Base-by-base conservation (phyloP, 2,329 filamentous ascomycete genomes). In the Aspergillus sp. region DNA sequence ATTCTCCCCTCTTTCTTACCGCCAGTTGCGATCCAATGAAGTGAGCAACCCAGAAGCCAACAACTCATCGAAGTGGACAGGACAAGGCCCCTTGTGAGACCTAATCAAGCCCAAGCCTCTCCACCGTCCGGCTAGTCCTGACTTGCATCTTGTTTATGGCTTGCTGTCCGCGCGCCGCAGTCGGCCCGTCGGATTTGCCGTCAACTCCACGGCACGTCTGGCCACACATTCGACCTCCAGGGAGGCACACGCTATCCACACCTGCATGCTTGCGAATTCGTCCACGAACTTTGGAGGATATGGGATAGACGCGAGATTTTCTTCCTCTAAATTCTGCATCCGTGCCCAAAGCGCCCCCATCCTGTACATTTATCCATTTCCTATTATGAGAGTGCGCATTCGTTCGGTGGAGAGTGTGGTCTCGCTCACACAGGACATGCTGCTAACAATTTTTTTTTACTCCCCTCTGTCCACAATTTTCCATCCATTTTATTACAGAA, bases 141-240 rank as follows among this genome's bases (percentile, higher is more conserved):
- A 55, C 53, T 42, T 57, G 53, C 55, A 55, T 57, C 41, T 46
- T 55, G 49, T 54, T 45, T 54, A 51, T 56, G 52, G 46, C 50
- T 47, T 56, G 41, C 49, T 53, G 55, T 53, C 56, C 52, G 53
- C 53, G 54, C 50, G 50, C 51, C 49, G 53, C 53, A 56, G 47
- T 51, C 57, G 56, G 56, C 49, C 56, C 58, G 57, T 60, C 51
- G 50, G 54, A 44, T 52, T 46, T 59, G 48, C 55, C 49, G 50
- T 49, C 53, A 54, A 55, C 54, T 54, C 54, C 54, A 56, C 51
- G 53, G 17, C 25, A 30, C 43, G 42, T 44, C 53, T 50, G 46
- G 25, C 50, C 35, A 46, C 51, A 44, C 44, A 49, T 42, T 44
- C 30, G 38, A 41, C 13, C 22, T 47, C 22, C 43, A 49, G 41